Evolutionary conservation across 2,329 filamentous ascomycete species (phyloP).

Genomic region (Nemania diffusa): DNA sequence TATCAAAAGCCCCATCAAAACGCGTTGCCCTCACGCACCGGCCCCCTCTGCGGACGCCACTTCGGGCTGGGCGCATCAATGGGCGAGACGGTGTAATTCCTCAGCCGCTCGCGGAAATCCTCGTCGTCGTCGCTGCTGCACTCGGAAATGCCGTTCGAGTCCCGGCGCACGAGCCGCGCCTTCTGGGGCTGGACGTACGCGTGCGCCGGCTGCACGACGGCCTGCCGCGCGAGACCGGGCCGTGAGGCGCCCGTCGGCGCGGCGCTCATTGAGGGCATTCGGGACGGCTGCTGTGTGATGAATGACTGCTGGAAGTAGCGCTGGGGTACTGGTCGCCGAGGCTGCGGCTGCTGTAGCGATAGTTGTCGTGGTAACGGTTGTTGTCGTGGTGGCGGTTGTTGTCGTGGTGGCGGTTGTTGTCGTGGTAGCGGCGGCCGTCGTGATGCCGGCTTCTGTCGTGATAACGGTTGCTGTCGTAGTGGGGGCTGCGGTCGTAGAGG

Average conservation of each 20-base stretch:
- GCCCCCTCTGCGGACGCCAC: too few relatives aligned
- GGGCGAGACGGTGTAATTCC: constrained; percentile 39
- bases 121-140: constrained; percentile 35
- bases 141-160: constrained; percentile 45
- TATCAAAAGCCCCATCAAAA: too few relatives aligned
- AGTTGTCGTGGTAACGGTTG: not conserved
- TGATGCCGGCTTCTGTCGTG: not conserved
- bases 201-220: constrained; percentile 7
- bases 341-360: not conserved
- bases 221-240: constrained; percentile 3
- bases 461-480: not conserved
- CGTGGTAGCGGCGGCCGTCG: not conserved
- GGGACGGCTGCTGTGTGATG: not conserved
- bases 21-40: too few relatives aligned
- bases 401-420: not conserved
- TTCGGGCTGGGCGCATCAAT: not conserved
- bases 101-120: not conserved
- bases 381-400: not conserved
- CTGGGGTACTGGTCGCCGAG: not conserved
- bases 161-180: constrained; percentile 30
- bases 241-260: not conserved
- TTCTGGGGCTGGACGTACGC: not conserved
- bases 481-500: not conserved
- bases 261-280: not conserved
- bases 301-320: not conserved